Evolutionary conservation across 2,329 filamentous ascomycete species (phyloP).

Genomic region (Geosmithia morbida): DNA sequence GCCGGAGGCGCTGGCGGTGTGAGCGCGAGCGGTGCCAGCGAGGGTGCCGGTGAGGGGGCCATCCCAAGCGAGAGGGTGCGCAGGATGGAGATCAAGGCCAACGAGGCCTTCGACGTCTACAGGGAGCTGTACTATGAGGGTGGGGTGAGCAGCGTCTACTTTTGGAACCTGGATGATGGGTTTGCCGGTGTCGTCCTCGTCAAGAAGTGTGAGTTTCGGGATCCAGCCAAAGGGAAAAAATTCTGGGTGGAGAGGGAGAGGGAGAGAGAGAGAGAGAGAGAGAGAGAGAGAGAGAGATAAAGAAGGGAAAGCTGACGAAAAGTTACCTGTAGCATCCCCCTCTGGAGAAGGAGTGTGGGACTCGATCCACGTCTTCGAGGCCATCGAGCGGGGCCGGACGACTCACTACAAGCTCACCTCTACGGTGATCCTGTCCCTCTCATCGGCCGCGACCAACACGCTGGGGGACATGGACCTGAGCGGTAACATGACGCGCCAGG

Average conservation of each 20-base stretch:
- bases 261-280: no score
- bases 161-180: constrained; percentile 96
- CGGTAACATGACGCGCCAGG: constrained; percentile 95
- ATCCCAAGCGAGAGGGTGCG: constrained; percentile 82
- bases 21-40: constrained; percentile 37
- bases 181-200: constrained; percentile 92
- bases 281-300: neutral
- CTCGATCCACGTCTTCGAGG: constrained; percentile 97
- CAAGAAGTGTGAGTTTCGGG: constrained; percentile 70
- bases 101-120: constrained; percentile 95
- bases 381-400: constrained; percentile 77
- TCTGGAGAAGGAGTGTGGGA: constrained; percentile 79
- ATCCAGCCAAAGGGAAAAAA: no score
- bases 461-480: constrained; percentile 83
- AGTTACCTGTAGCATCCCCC: constrained; percentile 42
- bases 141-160: constrained; percentile 88
- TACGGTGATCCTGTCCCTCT: constrained; percentile 85
- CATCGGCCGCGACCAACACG: constrained; percentile 33
- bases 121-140: constrained; percentile 95
- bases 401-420: constrained; percentile 97
- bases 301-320: neutral
- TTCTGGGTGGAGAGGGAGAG: no score
- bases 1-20: constrained; percentile 26
- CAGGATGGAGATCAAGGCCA: constrained; percentile 86
- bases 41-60: constrained; percentile 60